Evolutionary conservation across 139 green algal species (phyloP).

Genomic region (Parachlorella kessleri): DNA sequence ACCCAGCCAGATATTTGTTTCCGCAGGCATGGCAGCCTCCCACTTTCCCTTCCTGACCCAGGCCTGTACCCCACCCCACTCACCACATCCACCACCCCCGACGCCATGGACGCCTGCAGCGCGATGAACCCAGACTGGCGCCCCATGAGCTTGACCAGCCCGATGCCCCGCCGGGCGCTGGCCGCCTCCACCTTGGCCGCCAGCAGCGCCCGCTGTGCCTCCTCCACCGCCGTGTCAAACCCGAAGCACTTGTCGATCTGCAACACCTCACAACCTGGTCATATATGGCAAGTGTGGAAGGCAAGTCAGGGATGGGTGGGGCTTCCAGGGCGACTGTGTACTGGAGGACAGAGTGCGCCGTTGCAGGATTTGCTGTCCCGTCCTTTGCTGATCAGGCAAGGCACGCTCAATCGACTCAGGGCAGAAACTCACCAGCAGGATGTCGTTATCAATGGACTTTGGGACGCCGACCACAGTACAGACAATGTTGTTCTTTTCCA

Average conservation of each 20-base stretch:
- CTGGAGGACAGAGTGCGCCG: too few species aligned
- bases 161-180: constrained; percentile 67
- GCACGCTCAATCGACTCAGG: too few species aligned
- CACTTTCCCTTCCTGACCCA: too few species aligned
- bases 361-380: too few species aligned
- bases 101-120: constrained; percentile 79
- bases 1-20: neutral
- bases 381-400: too few species aligned
- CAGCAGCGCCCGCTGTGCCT: constrained; percentile 64
- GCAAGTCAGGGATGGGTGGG: too few species aligned
- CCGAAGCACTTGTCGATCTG: constrained; percentile 61
- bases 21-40: neutral
- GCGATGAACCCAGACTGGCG: constrained; percentile 86
- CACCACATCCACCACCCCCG: constrained; percentile 60
- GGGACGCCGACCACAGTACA: constrained; percentile 86
- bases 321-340: too few species aligned
- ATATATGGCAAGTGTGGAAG: too few species aligned
- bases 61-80: too few species aligned
- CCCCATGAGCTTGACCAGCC: constrained; percentile 92
- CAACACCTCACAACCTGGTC: too few species aligned
- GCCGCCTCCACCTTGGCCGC: constrained; percentile 74
- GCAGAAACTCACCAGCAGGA: constrained; percentile 72
- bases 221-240: constrained; percentile 89
- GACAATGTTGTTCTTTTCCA: constrained; percentile 48
- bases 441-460: constrained; percentile 99